Evolutionary conservation across 2,329 filamentous ascomycete species (phyloP).

Genomic region (Ascocoryne sarcoides): DNA sequence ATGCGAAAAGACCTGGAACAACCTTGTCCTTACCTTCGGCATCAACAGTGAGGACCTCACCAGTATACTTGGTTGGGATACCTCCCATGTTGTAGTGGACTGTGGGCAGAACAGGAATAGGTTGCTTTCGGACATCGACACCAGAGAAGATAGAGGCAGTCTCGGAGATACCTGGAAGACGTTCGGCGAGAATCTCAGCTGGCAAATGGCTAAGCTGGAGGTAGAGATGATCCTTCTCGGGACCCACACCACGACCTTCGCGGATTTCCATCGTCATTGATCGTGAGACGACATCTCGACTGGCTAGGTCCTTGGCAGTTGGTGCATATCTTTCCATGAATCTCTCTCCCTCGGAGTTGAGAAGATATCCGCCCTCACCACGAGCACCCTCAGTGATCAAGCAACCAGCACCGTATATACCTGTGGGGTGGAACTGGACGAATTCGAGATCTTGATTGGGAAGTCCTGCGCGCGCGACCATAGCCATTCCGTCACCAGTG

Average conservation of each 20-base stretch:
- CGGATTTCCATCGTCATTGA: slow-evolving; percentile 99
- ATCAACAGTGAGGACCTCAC: slow-evolving; percentile 87
- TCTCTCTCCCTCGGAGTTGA: slow-evolving; percentile 96
- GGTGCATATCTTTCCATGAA: slow-evolving; percentile 99
- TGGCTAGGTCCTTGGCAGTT: slow-evolving; percentile 95
- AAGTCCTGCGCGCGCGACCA: slow-evolving; percentile 95
- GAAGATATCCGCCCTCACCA: slow-evolving; percentile 94
- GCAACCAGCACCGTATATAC: slow-evolving; percentile 97
- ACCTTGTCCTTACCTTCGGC: slow-evolving; percentile 82
- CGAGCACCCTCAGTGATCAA: slow-evolving; percentile 96
- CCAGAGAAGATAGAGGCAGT: slow-evolving; percentile 95
- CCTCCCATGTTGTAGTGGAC: slow-evolving; percentile 99
- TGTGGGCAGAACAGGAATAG: slow-evolving; percentile 90
- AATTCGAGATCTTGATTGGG: slow-evolving; percentile 99
- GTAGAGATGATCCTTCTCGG: slow-evolving; percentile 98
- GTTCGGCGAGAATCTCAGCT: slow-evolving; percentile 84
- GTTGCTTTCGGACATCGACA: slow-evolving; percentile 94
- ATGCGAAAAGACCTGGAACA: slow-evolving; percentile 90
- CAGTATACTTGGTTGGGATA: slow-evolving; percentile 95
- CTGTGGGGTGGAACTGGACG: slow-evolving; percentile 97
- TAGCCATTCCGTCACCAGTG: slow-evolving; percentile 98
- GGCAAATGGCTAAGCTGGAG: slow-evolving; percentile 95
- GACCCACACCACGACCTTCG: slow-evolving; percentile 90
- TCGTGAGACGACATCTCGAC: slow-evolving; percentile 90
- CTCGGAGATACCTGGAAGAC: slow-evolving; percentile 96